Evolutionary conservation across 106 monocot species (phyloP).

Genomic region (Allium cepa): DNA sequence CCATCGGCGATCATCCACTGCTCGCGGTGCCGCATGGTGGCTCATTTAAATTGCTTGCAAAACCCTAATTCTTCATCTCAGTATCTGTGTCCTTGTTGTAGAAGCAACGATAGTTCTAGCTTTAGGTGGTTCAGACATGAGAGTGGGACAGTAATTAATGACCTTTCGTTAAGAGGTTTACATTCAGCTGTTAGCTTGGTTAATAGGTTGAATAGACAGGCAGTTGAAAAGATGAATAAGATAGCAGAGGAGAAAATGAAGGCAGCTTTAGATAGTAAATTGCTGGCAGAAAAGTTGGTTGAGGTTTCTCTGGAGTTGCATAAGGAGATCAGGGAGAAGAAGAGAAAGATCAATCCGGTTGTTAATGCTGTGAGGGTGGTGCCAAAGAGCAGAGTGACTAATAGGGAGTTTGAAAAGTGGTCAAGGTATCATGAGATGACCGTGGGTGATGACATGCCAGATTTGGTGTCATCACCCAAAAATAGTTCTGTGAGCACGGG

Average conservation of each 20-base stretch:
- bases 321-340: constrained; percentile 21
- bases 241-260: constrained; percentile 57
- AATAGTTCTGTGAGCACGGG: too few relatives aligned
- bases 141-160: constrained; percentile 10
- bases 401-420: constrained; percentile 13
- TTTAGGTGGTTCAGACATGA: constrained; percentile 31
- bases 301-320: constrained; percentile 16
- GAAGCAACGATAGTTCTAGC: constrained; percentile 18
- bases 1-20: constrained; percentile 34
- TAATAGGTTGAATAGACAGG: constrained; percentile 33
- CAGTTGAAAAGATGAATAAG: constrained; percentile 16
- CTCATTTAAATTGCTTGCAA: constrained; percentile 42
- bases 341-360: too few relatives aligned
- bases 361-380: not conserved
- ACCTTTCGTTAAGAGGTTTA: constrained; percentile 22
- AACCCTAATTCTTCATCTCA: constrained; percentile 6
- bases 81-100: constrained; percentile 45
- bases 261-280: constrained; percentile 45
- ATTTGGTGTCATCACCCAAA: too few relatives aligned
- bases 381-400: constrained; percentile 12
- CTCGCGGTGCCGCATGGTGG: constrained; percentile 41
- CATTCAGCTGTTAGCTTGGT: constrained; percentile 39
- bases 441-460: too few relatives aligned
- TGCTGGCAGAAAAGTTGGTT: constrained; percentile 58
- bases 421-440: constrained; percentile 17